Evolutionary conservation across 371 early-diverging fungal genomes (phyloP), one percentile per base, ranked within the genome.

Genomic region (Mycotypha africana): DNA sequence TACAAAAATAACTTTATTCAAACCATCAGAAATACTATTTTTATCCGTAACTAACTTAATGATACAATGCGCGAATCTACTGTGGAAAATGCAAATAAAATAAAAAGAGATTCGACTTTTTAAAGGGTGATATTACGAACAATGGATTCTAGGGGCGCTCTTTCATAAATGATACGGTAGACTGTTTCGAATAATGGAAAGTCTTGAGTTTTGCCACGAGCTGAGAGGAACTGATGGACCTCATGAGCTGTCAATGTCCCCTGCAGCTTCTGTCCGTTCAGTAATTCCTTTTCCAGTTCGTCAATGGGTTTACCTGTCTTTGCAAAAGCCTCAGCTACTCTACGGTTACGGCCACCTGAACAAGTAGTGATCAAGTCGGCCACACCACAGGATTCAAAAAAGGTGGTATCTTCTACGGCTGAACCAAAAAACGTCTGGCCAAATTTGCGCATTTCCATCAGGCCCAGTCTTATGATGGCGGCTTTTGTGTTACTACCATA

Each of bases 191-290:
- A 92, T 26, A 95, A 67, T 9, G 94, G 95, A 77, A 91, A 93
- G 32, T 78, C 78, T 6, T 55, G 49, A 38, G 69, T 70, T 50
- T 86, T 57, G 19, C 79, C 68, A 45, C 81, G 62, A 35, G 70
- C 70, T 35, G 67, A 61, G 45, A 98, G 70, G 58, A 92, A 91
- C 51, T 83, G 68, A 60, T 91, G 73, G 36, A 98, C 85, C 66
- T 96, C 95, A 63, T 86, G 72, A 20, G 92, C 87, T 0, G 98
- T 97, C 31, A 88, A 65, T 15, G 95, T 90, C 43, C 99, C 99
- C 70, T 99, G 99, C 37, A 99, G 77, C 72, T 98, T 96, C 58
- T 97, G 97, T 23, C 96, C 97, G 55, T 92, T 90, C 51, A 98
- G 80, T 64, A 91, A 65, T 56, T 92, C 91, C 42, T 73, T 49